phyloP scores from a whole-genome alignment of 2,329 filamentous ascomycete genomes.

The Sporothrix brasiliensis region DNA sequence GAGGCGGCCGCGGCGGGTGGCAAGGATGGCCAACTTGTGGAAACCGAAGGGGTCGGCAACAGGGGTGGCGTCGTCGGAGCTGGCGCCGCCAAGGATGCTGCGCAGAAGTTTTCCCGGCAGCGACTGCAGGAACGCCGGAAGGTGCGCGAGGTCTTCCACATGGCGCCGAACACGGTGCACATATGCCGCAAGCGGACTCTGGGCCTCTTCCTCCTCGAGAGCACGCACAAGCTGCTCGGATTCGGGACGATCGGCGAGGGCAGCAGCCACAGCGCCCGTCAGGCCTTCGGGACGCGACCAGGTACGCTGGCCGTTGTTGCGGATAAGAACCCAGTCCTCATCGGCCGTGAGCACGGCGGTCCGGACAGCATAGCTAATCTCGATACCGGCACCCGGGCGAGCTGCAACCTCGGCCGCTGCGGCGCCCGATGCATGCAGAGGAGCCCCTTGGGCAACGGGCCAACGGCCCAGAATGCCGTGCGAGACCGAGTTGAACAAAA shows the following conservation, averaged over 20 bases:
- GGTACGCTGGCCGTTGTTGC: constrained; percentile 79
- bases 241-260: constrained; percentile 76
- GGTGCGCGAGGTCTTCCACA: constrained; percentile 71
- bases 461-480: constrained; percentile 76
- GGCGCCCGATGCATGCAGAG: constrained; percentile 44
- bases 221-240: constrained; percentile 76
- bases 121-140: constrained; percentile 72
- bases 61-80: constrained; percentile 45
- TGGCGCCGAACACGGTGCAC: constrained; percentile 84
- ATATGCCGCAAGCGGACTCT: constrained; percentile 76
- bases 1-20: constrained; percentile 76
- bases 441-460: constrained; percentile 54
- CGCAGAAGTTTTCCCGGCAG: constrained; percentile 70
- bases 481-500: constrained; percentile 74
- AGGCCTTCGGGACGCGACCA: constrained; percentile 86
- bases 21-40: constrained; percentile 79
- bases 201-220: constrained; percentile 73
- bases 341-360: constrained; percentile 69
- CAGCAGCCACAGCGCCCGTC: constrained; percentile 75
- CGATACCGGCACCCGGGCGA: constrained; percentile 57
- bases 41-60: constrained; percentile 69
- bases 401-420: constrained; percentile 73
- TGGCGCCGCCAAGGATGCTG: constrained; percentile 62
- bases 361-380: constrained; percentile 72
- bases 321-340: constrained; percentile 79